Evolutionary conservation across 1,284 basidiomycete genomes (phyloP).

Genomic region (Volvariella volvacea): DNA sequence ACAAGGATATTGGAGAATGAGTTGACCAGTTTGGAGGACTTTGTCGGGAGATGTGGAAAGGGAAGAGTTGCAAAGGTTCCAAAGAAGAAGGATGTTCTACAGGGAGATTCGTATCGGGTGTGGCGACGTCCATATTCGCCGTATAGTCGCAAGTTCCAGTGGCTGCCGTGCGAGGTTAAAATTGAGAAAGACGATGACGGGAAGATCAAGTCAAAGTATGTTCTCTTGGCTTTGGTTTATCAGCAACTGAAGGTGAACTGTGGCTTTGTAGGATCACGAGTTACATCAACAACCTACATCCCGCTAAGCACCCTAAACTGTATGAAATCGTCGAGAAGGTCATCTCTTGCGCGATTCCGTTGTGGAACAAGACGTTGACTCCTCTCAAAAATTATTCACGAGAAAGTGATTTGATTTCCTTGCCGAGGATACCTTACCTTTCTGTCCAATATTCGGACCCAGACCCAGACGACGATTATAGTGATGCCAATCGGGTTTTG

Average conservation of each 20-base stretch:
- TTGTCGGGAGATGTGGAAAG: slow-evolving; percentile 15
- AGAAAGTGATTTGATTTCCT: background rate
- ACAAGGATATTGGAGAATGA: slow-evolving; percentile 16
- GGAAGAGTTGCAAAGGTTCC: slow-evolving; percentile 10
- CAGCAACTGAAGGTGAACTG: background rate
- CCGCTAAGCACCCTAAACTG: slow-evolving; percentile 17
- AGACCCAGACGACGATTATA: slow-evolving; percentile 10
- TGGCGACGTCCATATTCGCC: background rate
- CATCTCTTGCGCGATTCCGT: slow-evolving; percentile 23
- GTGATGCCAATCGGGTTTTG: slow-evolving; percentile 7
- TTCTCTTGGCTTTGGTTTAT: background rate
- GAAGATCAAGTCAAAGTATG: background rate
- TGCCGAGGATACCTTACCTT: slow-evolving; percentile 8
- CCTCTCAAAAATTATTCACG: background rate
- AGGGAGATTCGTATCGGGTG: background rate
- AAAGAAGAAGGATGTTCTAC: background rate
- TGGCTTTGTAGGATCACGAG: slow-evolving; percentile 17
- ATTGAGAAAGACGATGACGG: slow-evolving; percentile 12
- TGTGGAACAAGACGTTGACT: slow-evolving; percentile 27
- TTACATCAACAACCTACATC: slow-evolving; percentile 30
- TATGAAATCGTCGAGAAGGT: slow-evolving; percentile 25
- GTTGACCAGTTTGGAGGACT: slow-evolving; percentile 13
- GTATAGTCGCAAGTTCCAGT: background rate
- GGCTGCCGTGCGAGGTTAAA: background rate
- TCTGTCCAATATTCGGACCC: slow-evolving; percentile 7